These are phyloP conservation scores for Begonia fuchsioides DNA, from an alignment of 306 rosid species.

Conservation along the genomic window DNA sequence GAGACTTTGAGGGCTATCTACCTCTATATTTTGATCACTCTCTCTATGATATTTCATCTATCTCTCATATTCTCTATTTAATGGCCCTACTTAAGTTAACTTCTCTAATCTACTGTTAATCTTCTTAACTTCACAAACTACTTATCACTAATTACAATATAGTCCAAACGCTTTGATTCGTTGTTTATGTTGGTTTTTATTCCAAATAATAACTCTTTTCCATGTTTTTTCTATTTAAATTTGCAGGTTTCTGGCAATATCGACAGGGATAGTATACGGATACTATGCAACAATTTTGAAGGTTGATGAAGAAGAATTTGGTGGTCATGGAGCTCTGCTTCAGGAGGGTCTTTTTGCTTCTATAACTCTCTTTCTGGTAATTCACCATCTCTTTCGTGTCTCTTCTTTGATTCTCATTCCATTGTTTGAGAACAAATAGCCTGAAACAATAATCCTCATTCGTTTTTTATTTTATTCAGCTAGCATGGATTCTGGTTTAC, in stretches of 20 bases:
- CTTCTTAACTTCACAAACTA: too few species aligned
- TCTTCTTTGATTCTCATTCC: not conserved
- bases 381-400: not conserved
- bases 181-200: too few species aligned
- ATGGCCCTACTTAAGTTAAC: too few species aligned
- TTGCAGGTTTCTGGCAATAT: constrained; percentile 63
- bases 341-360: constrained; percentile 99
- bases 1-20: too few species aligned
- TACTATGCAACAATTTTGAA: constrained; percentile 73
- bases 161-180: too few species aligned
- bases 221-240: not conserved
- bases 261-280: constrained; percentile 62
- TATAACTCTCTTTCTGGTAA: constrained; percentile 85
- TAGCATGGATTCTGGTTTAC: constrained; percentile 82
- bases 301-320: constrained; percentile 93
- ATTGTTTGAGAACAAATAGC: not conserved
- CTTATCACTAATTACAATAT: too few species aligned
- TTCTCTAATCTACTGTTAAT: too few species aligned
- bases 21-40: too few species aligned
- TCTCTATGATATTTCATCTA: too few species aligned
- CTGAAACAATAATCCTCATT: not conserved
- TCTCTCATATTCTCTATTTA: too few species aligned
- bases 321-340: constrained; percentile 97
- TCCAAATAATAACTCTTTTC: too few species aligned
- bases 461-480: constrained; percentile 33